Base-by-base conservation (phyloP, 306 rosid genomes). In the Prunus salicina region DNA sequence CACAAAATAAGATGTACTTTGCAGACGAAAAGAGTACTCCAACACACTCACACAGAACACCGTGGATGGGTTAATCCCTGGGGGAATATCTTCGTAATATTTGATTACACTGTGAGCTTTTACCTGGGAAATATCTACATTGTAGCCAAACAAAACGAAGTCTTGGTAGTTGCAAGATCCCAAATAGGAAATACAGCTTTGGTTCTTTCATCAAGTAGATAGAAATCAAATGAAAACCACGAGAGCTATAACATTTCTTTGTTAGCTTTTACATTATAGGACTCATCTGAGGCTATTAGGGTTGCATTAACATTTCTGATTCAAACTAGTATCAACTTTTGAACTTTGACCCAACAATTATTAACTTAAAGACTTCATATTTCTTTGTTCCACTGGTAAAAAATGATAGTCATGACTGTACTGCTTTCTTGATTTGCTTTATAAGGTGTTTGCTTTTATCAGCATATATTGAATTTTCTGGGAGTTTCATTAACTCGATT, bases 371-470 rank as follows among this genome's bases (percentile, higher is more conserved):
- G 10, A 66, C 27, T 43, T 58, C 12, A 38, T 52, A 22, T 64
- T 50, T 63, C 34, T 12, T 60, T 25, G 18, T 52, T 52, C 58
- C 58, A 60, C 64, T n/a, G 43, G 43, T 6, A 25, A 3, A 25
- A 22, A 30, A 25, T 60, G 7, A 60, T 60, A 5, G 64, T 25
- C 24, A 0, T 28, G 74, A 16, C 47, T 38, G 0, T 24, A 49
- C 38, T 2, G 12, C 5, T 20, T 32, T 52, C 46, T 69, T 67
- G 68, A 13, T 50, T 8, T 78, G 34, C 76, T 60, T 67, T 71
- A n/a, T 80, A 77, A 73, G 32, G 43, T 67, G 43, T 18, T 18
- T 66, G 73, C 67, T 62, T 75, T 75, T 58, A 68, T 74, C 34
- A 71, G 63, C 81, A 12, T 71, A 8, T 72, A 57, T 66, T 61